Base-by-base conservation (phyloP, 345 rosid species). In the Theobroma cacao region DNA sequence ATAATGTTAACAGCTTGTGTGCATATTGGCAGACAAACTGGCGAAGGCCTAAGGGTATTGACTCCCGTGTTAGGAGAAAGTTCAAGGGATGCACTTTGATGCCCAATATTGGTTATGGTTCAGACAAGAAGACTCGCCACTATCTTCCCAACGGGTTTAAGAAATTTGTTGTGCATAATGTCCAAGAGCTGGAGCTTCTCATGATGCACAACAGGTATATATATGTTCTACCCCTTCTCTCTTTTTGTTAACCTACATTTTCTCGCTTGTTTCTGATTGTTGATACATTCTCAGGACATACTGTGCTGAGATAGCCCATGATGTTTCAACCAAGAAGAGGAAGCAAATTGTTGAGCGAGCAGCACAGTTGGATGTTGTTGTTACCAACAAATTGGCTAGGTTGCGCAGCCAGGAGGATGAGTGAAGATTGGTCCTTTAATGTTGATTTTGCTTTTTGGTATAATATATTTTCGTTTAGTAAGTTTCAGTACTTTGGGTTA, bases 371-470 rank as follows among this genome's bases (percentile, higher is more conserved):
- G 93, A 91, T 60, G 82, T 91, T 80, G 93, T 88, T 18, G 88
- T 91, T 3, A 89, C 93, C 81, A 91, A 90, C 87, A 89, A 82
- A 76, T 70, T 90, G 84, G 92, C 95, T n/a, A 90, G 95, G 92
- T 69, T 91, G 85, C 88, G 88, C 34, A 87, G 92, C 86, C 91
- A 87, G 85, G 92, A 91, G 75, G 91, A 88, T 20, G 93, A 91
- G 82, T 91, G 76, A 85, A 80, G 43, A 15, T 6, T 63, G 43
- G 18, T n/a, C 12, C 56, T 34, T 6, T 45, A 34, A 65, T 36
- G 50, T 72, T 56, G 36, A 7, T 71, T 69, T 75, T 76, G 53
- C 34, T 24, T 76, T 78, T 73, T 67, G 75, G 15, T 58, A 60
- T 59, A 45, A 38, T 65, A 60, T 48, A 33, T 64, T 53, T 4